Evolutionary conservation across 257 asterid species (phyloP).

Genomic region (Verbena officinalis): DNA sequence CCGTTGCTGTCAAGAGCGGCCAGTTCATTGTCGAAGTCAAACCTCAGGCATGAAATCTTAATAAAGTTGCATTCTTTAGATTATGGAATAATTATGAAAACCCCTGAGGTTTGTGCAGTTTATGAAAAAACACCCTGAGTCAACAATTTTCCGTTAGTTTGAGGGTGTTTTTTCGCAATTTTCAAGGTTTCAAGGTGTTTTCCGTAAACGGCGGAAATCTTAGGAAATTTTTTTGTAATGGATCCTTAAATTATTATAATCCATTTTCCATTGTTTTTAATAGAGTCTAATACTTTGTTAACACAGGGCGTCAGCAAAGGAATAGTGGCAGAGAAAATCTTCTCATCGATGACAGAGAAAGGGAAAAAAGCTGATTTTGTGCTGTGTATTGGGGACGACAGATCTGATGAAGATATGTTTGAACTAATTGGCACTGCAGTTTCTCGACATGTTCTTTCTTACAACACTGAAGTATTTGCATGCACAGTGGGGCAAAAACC

Average conservation of each 20-base stretch:
- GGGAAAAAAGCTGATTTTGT: conserved; percentile 72
- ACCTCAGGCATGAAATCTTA: conserved; percentile 76
- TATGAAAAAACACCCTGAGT: no score
- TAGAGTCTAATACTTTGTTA: background rate
- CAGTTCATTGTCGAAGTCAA: conserved; percentile 91
- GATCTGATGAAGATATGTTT: conserved; percentile 95
- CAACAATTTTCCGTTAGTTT: no score
- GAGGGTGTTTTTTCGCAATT: no score
- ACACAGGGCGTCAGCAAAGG: conserved; percentile 84
- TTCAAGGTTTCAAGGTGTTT: no score
- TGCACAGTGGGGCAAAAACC: conserved; percentile 95
- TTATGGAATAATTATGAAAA: no score
- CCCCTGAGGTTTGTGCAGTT: no score
- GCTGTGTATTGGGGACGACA: conserved; percentile 87
- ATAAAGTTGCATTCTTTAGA: no score
- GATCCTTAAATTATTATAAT: no score
- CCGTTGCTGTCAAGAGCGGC: conserved; percentile 92
- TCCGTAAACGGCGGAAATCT: no score
- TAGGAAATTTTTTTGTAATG: no score
- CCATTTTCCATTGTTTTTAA: no score
- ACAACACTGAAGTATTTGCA: conserved; percentile 69
- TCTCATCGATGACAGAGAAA: conserved; percentile 66
- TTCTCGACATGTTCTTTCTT: conserved; percentile 52
- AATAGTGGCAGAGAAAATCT: conserved; percentile 71
- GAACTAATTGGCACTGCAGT: conserved; percentile 66